Evolutionary conservation across 371 early-diverging fungal genomes (phyloP).

Genomic region (Saksenaea oblongispora): DNA sequence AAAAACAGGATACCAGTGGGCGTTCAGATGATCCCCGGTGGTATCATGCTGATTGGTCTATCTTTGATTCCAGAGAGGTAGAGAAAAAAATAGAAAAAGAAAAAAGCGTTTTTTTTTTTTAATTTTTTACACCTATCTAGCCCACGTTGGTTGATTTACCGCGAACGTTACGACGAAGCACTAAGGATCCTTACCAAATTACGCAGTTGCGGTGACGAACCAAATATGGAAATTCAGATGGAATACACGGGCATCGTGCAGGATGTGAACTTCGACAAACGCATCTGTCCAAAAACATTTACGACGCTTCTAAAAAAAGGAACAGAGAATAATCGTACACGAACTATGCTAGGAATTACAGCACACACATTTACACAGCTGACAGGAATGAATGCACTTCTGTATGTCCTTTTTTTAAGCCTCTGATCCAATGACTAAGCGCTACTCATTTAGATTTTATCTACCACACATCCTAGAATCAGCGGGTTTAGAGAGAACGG

Average conservation of each 20-base stretch:
- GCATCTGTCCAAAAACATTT: conserved; percentile 41
- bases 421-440: neutral
- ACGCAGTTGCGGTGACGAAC: conserved; percentile 35
- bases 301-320: conserved; percentile 51
- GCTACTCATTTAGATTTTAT: conserved; percentile 41
- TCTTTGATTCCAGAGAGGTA: conserved; percentile 67
- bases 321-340: conserved; percentile 54
- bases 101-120: neutral
- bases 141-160: conserved; percentile 90
- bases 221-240: conserved; percentile 20
- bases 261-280: conserved; percentile 64
- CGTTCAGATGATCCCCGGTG: conserved; percentile 75
- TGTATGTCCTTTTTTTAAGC: conserved; percentile 44
- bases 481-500: conserved; percentile 54
- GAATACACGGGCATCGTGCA: conserved; percentile 78
- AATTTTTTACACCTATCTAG: conserved; percentile 29
- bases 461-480: conserved; percentile 67
- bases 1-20: conserved; percentile 59
- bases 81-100: neutral
- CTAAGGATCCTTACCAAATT: conserved; percentile 68
- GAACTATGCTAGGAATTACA: conserved; percentile 68
- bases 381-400: conserved; percentile 74
- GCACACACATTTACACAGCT: conserved; percentile 77
- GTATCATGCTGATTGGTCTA: conserved; percentile 63
- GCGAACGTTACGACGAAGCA: conserved; percentile 69